Conservation (phyloP, 495 filamentous ascomycete genomes). For the Penicillium daleae region DNA sequence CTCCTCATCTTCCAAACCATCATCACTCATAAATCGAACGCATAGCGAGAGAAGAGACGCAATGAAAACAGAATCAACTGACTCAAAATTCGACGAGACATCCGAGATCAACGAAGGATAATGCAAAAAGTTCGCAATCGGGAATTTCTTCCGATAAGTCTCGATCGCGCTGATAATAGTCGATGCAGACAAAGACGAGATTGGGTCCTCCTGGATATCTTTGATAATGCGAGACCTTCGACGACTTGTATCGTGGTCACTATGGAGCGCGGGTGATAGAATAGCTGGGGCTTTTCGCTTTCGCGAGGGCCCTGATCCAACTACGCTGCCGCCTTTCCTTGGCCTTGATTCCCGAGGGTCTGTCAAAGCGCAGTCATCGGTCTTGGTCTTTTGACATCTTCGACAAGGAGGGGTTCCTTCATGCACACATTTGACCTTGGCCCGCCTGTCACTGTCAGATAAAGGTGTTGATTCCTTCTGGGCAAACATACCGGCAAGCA, state of each 20-base stretch:
- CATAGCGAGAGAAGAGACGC: conserved; percentile 46
- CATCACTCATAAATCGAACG: conserved; percentile 41
- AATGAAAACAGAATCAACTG: conserved; percentile 47
- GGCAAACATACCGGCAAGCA: conserved; percentile 39
- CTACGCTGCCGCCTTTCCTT: conserved; percentile 6
- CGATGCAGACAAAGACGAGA: conserved; percentile 33
- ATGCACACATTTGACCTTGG: conserved; percentile 51
- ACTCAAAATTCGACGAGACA: conserved; percentile 36
- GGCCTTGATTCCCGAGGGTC: conserved; percentile 32
- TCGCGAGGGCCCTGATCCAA: conserved; percentile 7
- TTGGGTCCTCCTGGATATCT: conserved; percentile 23
- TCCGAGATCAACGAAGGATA: conserved; percentile 49
- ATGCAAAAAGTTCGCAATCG: conserved; percentile 49
- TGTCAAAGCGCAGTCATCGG: conserved; percentile 34
- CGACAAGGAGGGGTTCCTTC: conserved; percentile 45
- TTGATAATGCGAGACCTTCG: conserved; percentile 3
- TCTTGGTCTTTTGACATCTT: conserved; percentile 38
- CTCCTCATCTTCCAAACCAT: conserved; percentile 35
- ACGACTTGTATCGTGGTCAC: not conserved
- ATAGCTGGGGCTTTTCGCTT: conserved; percentile 22
- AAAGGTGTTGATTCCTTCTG: not conserved
- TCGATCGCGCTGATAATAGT: conserved; percentile 46
- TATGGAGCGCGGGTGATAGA: not conserved
- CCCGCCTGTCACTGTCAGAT: conserved; percentile 28
- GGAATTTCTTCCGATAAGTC: conserved; percentile 48